Percentiles rank a stretch among this genome's conserved stretches.
Conservation (phyloP, 495 filamentous ascomycete genomes). For the Aspergillus mulundensis region DNA sequence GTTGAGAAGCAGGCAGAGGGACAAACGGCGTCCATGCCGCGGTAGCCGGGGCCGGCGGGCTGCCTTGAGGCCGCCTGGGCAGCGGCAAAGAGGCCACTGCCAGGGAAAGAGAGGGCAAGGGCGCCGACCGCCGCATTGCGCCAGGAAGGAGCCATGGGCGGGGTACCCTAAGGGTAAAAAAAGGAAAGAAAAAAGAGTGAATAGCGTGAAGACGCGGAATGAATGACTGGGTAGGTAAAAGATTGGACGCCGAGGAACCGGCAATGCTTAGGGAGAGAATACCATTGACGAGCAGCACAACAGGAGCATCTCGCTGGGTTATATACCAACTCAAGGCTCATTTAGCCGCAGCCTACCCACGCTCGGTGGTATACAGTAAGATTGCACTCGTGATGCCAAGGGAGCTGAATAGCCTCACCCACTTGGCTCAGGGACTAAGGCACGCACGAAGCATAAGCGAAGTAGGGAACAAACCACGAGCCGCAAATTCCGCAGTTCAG, state of each 20-base stretch:
- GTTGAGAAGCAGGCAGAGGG: slow-evolving; percentile 27
- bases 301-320: neutral
- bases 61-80: neutral
- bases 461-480: neutral
- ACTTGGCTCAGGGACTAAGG: neutral
- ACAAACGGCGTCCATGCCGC: slow-evolving; percentile 18
- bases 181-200: neutral
- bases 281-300: neutral
- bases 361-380: neutral
- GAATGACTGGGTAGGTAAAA: neutral
- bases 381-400: neutral
- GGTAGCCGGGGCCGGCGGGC: slow-evolving; percentile 20
- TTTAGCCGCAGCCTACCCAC: neutral
- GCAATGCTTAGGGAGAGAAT: neutral
- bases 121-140: slow-evolving; percentile 2
- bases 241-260: neutral
- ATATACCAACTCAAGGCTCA: neutral
- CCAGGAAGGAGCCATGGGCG: neutral
- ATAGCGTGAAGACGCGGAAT: neutral
- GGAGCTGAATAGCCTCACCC: neutral
- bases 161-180: neutral
- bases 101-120: neutral
- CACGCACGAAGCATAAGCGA: neutral
- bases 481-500: neutral
- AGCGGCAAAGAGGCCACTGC: neutral